Base-by-base conservation (phyloP, 768 basidiomycete genomes). In the Amyloporia xantha region DNA sequence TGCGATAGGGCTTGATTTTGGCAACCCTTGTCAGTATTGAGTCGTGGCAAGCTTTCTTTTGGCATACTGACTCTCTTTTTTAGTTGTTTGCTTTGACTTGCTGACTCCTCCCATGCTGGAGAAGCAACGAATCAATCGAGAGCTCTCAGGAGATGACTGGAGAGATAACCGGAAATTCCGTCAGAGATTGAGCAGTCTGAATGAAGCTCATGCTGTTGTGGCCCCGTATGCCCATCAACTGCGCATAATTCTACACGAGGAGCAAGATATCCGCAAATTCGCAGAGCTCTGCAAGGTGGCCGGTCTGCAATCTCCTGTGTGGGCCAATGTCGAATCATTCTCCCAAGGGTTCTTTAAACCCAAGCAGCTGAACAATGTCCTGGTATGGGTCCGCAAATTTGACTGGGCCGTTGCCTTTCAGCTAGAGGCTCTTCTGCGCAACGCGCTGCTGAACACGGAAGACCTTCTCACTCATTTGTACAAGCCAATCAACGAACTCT, bases 371-470 rank as follows among this genome's bases (percentile, higher is more conserved):
- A 64, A 72, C 51, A 65, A 64, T 7, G 60, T 86, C 7, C 66
- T 69, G 13, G 59, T 57, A 13, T 71, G 71, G 65, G 54, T 85
- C 37, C 61, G 62, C 25, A 64, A 61, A 3, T 71, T 82, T 40
- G 69, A 75, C 12, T 91, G 85, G 84, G 64, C 68, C 3, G 72
- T 88, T 26, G 84, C 82, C 0, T 92, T 90, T 60, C 90, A 92
- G 62, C 66, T 90, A 24, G 87, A 87, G 61, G 76, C 79, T 0
- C 68, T 89, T 10, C 62, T 91, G 4, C 78, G 70, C 20, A 86
- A 84, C 51, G 76, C 77, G 0, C 63, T 78, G 17, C 68, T 91
- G 19, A 78, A 81, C 50, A 81, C 86, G 0, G 64, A 65, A 6
- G 84, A 88, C 27, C 38, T 91, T 1, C 59, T 65, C 5, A 43